phyloP scores from a whole-genome alignment of 495 filamentous ascomycete species.

The Penicillium atrosanguineum region DNA sequence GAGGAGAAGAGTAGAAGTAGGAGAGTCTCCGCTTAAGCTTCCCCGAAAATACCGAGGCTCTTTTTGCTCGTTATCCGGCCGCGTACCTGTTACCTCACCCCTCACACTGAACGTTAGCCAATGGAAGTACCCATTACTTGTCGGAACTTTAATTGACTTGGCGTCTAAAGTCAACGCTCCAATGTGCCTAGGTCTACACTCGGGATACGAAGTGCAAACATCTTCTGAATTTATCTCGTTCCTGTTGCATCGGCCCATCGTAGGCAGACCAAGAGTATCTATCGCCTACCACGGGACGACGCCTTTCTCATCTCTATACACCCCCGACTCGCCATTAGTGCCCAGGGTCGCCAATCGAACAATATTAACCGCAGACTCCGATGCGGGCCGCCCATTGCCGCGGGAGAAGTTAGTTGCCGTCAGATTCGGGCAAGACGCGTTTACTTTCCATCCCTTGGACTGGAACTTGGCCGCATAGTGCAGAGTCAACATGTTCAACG shows the following conservation, averaged over 20 bases:
- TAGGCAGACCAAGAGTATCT: not conserved
- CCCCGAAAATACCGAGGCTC: slow-evolving; percentile 30
- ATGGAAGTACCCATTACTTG: slow-evolving; percentile 6
- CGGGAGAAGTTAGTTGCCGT: slow-evolving; percentile 21
- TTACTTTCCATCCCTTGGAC: slow-evolving; percentile 26
- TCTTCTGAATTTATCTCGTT: not conserved
- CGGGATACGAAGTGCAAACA: not conserved
- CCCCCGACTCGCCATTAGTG: slow-evolving; percentile 23
- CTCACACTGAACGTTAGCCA: not conserved
- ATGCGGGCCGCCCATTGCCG: slow-evolving; percentile 14
- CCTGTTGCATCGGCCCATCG: not conserved
- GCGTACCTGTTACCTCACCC: slow-evolving; percentile 12
- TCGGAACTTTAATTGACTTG: not conserved
- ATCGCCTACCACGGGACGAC: slow-evolving; percentile 20
- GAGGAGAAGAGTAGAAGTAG: slow-evolving; percentile 2
- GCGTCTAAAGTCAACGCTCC: not conserved
- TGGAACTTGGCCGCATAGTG: slow-evolving; percentile 22
- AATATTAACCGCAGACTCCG: slow-evolving; percentile 26
- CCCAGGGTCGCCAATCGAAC: slow-evolving; percentile 23
- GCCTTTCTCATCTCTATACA: slow-evolving; percentile 22
- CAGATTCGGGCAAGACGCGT: slow-evolving; percentile 26
- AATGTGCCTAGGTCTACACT: slow-evolving; percentile 13
- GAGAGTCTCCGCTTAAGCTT: slow-evolving; percentile 18
- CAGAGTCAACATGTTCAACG: slow-evolving; percentile 41
- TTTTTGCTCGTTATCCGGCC: slow-evolving; percentile 12